Evolutionary conservation across 129 eudicot genomes (phyloP).

Genomic region (Oenanthe sinensis): DNA sequence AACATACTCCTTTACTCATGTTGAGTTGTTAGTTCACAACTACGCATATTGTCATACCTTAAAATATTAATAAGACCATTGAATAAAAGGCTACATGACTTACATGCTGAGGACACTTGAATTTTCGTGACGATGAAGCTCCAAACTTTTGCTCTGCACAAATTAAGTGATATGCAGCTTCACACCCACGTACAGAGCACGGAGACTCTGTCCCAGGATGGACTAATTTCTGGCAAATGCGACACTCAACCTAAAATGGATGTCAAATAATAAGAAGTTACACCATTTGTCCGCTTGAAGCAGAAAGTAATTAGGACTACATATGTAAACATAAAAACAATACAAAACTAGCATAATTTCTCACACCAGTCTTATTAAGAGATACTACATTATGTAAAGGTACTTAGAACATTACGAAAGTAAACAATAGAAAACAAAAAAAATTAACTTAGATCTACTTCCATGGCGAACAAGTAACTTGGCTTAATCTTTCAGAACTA

Average conservation of each 20-base stretch:
- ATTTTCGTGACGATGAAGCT: conserved; percentile 35
- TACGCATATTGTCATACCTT: neutral
- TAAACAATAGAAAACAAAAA: neutral
- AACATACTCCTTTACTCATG: neutral
- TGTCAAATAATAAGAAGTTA: conserved; percentile 1
- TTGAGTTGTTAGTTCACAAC: neutral
- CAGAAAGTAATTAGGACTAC: neutral
- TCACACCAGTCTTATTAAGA: neutral
- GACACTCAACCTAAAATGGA: conserved; percentile 53
- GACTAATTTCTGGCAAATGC: conserved; percentile 45
- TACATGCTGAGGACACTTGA: conserved; percentile 98
- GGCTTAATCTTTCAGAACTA: neutral
- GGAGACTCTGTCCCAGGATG: conserved; percentile 54
- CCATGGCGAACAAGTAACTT: neutral
- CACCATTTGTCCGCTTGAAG: neutral
- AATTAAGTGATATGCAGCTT: conserved; percentile 44
- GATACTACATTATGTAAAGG: neutral
- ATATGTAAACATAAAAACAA: neutral
- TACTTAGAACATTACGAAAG: neutral
- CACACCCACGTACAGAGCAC: conserved; percentile 69
- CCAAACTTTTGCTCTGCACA: conserved; percentile 52
- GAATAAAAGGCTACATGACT: neutral
- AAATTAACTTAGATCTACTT: neutral
- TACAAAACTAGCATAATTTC: neutral
- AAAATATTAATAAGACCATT: neutral